These are phyloP conservation scores for Hymenotorrendiella dingleyae DNA, from an alignment of 2,329 filamentous ascomycete genomes.

Conservation along the genomic window DNA sequence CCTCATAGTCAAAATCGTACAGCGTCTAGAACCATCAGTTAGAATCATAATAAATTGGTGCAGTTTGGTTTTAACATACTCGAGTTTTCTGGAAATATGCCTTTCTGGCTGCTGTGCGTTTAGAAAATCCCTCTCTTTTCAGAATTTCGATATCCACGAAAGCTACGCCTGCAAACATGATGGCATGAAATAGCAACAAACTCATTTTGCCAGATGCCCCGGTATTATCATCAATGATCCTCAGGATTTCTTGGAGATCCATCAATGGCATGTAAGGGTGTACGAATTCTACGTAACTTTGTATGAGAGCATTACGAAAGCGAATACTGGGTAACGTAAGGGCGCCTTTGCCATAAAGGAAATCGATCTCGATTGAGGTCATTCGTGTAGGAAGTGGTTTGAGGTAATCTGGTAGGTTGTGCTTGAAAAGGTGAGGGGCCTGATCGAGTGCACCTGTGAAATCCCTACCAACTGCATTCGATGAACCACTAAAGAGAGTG, in stretches of 20 bases:
- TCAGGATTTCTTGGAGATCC: conserved; percentile 57
- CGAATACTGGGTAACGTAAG: conserved; percentile 64
- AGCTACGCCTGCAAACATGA: conserved; percentile 89
- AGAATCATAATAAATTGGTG: conserved; percentile 10
- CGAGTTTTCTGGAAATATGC: conserved; percentile 85
- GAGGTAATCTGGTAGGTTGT: conserved; percentile 58
- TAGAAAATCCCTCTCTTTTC: conserved; percentile 68
- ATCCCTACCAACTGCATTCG: too few relatives aligned
- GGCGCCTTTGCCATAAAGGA: conserved; percentile 78
- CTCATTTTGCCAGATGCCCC: conserved; percentile 69
- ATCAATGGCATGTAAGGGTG: conserved; percentile 91
- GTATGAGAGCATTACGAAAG: conserved; percentile 75
- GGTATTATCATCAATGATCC: conserved; percentile 58
- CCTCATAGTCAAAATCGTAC: conserved; percentile 94
- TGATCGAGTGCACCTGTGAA: conserved; percentile 22
- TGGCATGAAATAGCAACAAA: conserved; percentile 82
- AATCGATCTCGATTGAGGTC: conserved; percentile 74
- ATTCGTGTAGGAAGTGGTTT: conserved; percentile 74
- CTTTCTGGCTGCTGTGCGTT: conserved; percentile 75
- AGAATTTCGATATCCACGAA: conserved; percentile 79
- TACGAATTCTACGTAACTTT: conserved; percentile 81
- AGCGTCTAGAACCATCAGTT: conserved; percentile 51
- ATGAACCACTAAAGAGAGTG: too few relatives aligned
- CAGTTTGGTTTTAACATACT: conserved; percentile 51
- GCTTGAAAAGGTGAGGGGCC: conserved; percentile 18